phyloP scores from a whole-genome alignment of 2,329 filamentous ascomycete species.

The Pseudogymnoascus pannorum region DNA sequence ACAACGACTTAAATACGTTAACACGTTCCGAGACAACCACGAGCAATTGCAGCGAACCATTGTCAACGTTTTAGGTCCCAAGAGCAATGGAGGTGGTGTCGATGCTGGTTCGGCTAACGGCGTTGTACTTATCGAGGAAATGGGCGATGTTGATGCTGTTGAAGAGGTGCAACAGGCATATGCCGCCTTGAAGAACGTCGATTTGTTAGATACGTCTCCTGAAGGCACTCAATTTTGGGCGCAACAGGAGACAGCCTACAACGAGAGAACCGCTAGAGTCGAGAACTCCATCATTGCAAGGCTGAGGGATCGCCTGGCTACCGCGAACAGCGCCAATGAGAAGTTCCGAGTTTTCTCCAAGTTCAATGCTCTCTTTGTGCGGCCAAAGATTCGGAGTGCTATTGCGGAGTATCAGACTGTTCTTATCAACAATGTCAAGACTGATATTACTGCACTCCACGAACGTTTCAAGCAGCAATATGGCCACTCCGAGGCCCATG shows the following conservation, averaged over 20 bases:
- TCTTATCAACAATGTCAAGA: constrained; percentile 95
- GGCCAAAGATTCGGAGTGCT: constrained; percentile 96
- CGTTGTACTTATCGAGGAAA: constrained; percentile 76
- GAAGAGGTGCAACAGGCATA: constrained; percentile 95
- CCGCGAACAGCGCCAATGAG: constrained; percentile 94
- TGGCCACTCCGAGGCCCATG: constrained; percentile 93
- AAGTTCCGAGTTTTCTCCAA: constrained; percentile 99
- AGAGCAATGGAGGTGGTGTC: constrained; percentile 48
- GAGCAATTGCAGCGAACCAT: constrained; percentile 97
- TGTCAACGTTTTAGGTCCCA: constrained; percentile 86
- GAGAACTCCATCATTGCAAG: constrained; percentile 98
- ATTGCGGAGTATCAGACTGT: constrained; percentile 98
- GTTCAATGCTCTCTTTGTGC: constrained; percentile 97
- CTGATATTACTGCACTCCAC: constrained; percentile 86
- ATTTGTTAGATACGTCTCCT: constrained; percentile 83
- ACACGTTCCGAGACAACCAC: constrained; percentile 91
- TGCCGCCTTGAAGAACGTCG: constrained; percentile 86
- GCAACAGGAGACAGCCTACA: constrained; percentile 90
- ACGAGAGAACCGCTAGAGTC: constrained; percentile 91
- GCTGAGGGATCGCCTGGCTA: constrained; percentile 83
- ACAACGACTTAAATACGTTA: constrained; percentile 85
- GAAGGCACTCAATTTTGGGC: constrained; percentile 91
- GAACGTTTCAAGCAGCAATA: constrained; percentile 99
- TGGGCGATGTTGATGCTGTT: constrained; percentile 94
- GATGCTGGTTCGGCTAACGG: constrained; percentile 49